Base-by-base conservation (phyloP, 2,329 filamentous ascomycete genomes). In the Colletotrichum sp. region DNA sequence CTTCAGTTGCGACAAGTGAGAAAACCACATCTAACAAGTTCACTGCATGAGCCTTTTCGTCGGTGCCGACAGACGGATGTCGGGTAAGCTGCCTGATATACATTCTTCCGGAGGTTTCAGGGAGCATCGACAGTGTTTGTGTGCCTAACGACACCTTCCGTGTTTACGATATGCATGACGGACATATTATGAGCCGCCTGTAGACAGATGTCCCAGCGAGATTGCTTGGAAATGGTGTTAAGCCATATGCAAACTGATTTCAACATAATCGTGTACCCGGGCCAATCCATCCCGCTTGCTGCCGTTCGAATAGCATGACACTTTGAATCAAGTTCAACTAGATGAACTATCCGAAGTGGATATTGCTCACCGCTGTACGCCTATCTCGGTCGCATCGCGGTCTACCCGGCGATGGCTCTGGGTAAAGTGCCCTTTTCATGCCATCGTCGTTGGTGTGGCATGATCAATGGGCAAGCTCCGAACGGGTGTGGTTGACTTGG, bases 241-340 rank as follows among this genome's bases (percentile, higher is more conserved):
- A 2, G 44, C 3, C 6, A 49, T 0, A 0, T 21, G 44, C 6
- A 13, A 21, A 12, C 10, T 7, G 2, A n/a, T 9, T n/a, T 2
- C 39, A 44, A 44, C 18, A 13, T 21, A 21, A 4, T 0, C 6
- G 5, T 49, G 44, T 49, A 7, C n/a, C 44, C 44, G 6, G n/a
- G 44, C 5, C 44, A 52, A 0, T 2, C 10, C 5, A 21, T 21
- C 44, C 3, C 44, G 6, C 10, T 13, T 52, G 6, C 6, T 52
- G 10, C n/a, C 10, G n/a, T 2, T 21, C 6, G 10, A 52, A 7
- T 7, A 21, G 44, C n/a, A 21, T 13, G 1, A 21, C 18, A 52
- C 18, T 21, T 21, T 2, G 5, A 52, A 4, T 21, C 4, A 52
- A 6, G 4, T 21, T 21, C n/a, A 21, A 21, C 10, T 13, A 52